Conservation (phyloP, 345 rosid genomes). For the Eucalyptus erythrocorys region DNA sequence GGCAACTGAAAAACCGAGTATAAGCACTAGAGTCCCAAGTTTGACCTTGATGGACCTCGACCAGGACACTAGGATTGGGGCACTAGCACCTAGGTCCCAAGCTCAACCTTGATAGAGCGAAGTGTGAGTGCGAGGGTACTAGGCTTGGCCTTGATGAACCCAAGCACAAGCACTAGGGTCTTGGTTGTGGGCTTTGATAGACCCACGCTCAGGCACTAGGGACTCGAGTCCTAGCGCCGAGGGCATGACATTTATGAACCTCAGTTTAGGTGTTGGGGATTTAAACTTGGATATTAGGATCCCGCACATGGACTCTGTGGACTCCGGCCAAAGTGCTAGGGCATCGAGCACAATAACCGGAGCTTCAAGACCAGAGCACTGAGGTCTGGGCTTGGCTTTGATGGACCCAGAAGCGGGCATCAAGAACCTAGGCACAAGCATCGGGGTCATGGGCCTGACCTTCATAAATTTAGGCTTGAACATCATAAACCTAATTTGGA, state of each 20-base stretch:
- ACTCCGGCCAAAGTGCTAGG: accelerated
- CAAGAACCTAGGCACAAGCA: too few relatives aligned
- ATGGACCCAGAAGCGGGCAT: too few relatives aligned
- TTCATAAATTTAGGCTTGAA: too few relatives aligned
- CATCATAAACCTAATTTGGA: too few relatives aligned
- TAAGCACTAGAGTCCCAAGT: accelerated
- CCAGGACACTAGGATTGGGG: accelerated
- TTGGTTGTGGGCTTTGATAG: accelerated
- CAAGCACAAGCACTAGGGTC: accelerated
- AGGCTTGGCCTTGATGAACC: too few relatives aligned
- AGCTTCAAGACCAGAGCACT: accelerated
- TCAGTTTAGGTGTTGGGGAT: accelerated
- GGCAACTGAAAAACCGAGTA: accelerated
- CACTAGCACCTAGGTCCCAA: accelerated
- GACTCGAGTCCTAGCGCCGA: accelerated
- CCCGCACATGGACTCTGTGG: accelerated
- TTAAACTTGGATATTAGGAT: too few relatives aligned
- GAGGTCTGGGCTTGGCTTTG: accelerated
- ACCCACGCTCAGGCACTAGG: accelerated
- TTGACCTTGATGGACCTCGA: too few relatives aligned
- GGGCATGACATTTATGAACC: too few relatives aligned
- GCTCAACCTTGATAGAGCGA: too few relatives aligned
- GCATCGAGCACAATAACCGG: accelerated
- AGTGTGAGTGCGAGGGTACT: accelerated
- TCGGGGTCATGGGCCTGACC: accelerated